Base-by-base conservation (phyloP, 1,284 basidiomycete genomes). In the Volvariella surrecta region DNA sequence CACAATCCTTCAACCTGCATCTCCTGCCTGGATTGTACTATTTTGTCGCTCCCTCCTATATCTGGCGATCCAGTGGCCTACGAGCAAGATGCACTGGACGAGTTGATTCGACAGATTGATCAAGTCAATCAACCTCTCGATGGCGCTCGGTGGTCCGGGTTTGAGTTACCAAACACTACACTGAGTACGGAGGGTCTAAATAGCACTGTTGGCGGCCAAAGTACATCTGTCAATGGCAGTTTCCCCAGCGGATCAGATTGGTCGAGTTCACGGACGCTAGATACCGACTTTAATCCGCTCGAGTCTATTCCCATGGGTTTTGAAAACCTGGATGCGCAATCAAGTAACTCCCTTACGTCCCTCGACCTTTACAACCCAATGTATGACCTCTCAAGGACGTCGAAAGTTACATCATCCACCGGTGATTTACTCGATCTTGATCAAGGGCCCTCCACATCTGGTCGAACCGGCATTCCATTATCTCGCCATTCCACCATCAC, bases 11-110 rank as follows among this genome's bases (percentile, higher is more conserved):
- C 54, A 19, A 56, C 60, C 0, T 82, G 82, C 47, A 59, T 61
- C 1, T 66, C 72, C 17, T 84, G 81, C 47, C 58, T 82, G 2
- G 76, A 79, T 45, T 82, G 78, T 54, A 70, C 73, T 40, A 70
- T 76, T 40, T 60, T 74, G 28, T 63, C 71, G 0, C 59, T 78
- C 22, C 66, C 70, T 4, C 39, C 24, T 22, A 7, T 17, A 11
- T 4, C n/a, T 4, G 24, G 21, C 34, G 18, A 18, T 35, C 4
- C 30, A 31, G 9, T 10, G 13, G 19, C 34, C 22, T 10, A 16
- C 10, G 44, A 58, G 47, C 58, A 55, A 13, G 55, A 62, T 37
- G 61, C 65, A 46, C 64, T 74, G 19, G 73, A 76, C 50, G 72
- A 75, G 32, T 76, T 72, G 71, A 58, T 74, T 30, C 64, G 61